Base-by-base conservation (phyloP, 2,329 filamentous ascomycete genomes). In the Lachnum nothofagi region DNA sequence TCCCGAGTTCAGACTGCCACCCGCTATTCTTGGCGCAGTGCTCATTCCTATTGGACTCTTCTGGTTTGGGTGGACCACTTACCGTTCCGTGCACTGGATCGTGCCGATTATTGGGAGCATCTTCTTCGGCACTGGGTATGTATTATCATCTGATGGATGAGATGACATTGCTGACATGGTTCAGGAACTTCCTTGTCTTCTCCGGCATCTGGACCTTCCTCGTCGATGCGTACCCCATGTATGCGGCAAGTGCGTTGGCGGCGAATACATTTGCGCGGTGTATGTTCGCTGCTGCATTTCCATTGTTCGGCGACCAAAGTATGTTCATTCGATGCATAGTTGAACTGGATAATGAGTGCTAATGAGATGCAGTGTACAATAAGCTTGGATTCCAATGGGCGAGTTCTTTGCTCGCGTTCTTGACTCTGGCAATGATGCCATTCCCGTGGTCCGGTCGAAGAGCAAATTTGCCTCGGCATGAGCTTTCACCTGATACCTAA, bases 31-130 rank as follows among this genome's bases (percentile, higher is more conserved):
- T 6, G 90, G 89, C n/a, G 82, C 82, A 1, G 68, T 88, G 33
- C 67, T 94, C 8, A 86, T 91, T 37, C 88, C 89, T 4, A 72
- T 86, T 46, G 87, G 88, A 9, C 70, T 96, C 16, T 94, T 95
- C 66, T 88, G 87, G 70, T 95, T 95, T 69, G 88, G 81, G 7
- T 95, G 88, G 86, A 89, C 86, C 3, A 85, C 85, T 14, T 89
- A 82, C 64, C 68, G 81, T 2, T 77, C 67, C 60, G 77, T 95
- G 41, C 85, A 88, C 68, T 91, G 82, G 82, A 85, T 87, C 51
- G 76, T 82, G 39, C 83, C 85, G 16, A 83, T 88, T 54, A 80
- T 89, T 67, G 85, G 83, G 14, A 85, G 82, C 24, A 76, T 67
- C 16, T 70, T 89, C 29, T 90, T 88, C 67, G 84, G 81, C 48